These are phyloP conservation scores for Nitzschia sp. DNA, from an alignment of 108 stramenopile genomes.

Conservation along the genomic window DNA sequence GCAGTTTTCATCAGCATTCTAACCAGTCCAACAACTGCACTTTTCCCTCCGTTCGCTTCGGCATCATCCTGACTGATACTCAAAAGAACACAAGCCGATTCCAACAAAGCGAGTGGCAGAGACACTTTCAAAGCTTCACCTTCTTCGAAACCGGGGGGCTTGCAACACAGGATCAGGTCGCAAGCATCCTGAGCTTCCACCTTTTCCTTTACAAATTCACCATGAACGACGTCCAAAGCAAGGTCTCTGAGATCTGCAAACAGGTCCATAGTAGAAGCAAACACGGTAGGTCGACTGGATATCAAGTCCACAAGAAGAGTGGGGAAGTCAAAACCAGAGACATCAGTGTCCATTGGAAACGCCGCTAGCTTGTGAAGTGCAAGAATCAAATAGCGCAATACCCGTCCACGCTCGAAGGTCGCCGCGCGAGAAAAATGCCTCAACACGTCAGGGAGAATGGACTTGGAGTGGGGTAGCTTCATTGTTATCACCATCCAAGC, in stretches of 20 bases:
- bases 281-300: conserved; percentile 59
- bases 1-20: conserved; percentile 33
- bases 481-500: conserved; percentile 51
- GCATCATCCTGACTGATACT: conserved; percentile 46
- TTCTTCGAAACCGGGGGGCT: neutral
- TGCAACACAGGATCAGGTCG: conserved; percentile 14
- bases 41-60: conserved; percentile 13
- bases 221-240: conserved; percentile 41
- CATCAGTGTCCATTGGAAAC: conserved; percentile 31
- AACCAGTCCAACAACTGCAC: conserved; percentile 36
- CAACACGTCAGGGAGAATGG: conserved; percentile 43
- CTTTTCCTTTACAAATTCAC: conserved; percentile 29
- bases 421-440: conserved; percentile 50
- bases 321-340: conserved; percentile 44
- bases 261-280: conserved; percentile 51
- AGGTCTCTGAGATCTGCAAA: conserved; percentile 52
- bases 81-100: conserved; percentile 48
- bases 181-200: neutral
- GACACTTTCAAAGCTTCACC: conserved; percentile 2
- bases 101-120: conserved; percentile 38
- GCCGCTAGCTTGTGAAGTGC: conserved; percentile 41
- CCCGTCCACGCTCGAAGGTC: conserved; percentile 59
- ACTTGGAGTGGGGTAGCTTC: conserved; percentile 34
- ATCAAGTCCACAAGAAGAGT: conserved; percentile 52
- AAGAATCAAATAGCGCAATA: conserved; percentile 46